Evolutionary conservation across 768 basidiomycete genomes (phyloP), one percentile per base, ranked within the genome.

Genomic region (Galerina sulciceps): DNA sequence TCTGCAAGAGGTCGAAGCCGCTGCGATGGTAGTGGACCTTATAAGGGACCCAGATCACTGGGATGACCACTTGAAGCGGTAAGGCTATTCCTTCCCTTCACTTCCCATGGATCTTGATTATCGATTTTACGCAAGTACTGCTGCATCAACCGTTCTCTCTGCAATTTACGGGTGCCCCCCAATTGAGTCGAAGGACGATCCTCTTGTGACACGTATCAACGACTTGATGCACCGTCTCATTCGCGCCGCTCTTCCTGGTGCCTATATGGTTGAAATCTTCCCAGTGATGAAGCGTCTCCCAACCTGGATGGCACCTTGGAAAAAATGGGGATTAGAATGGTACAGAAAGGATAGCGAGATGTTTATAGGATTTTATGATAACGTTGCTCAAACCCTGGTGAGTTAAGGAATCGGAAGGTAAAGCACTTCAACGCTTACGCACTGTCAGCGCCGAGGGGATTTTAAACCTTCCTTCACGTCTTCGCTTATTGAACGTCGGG

Each of bases 131-230:
- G 8, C 26, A 31, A 55, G 53, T 35, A 15, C 43, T 9, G 13
- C 46, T n/a, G 45, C 55, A 3, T 46, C 55, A 17, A 37, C 13
- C 26, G 34, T 49, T 26, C 77, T 79, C 4, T 78, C 86, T 34
- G 83, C 77, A 0, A 79, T 81, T 84, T 67, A 88, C 87, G 84
- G 80, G 78, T 61, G 63, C 79, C 62, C 85, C 1, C 86, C 89
- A 66, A 84, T 84, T 4, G 77, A 77, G 11, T 85, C 88, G 64
- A 82, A 83, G 31, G 86, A 88, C 61, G 75, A 77, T 62, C 76
- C 76, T 41, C 83, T 40, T 20, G 80, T 59, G 62, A 81, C 73
- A 62, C 79, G 88, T 43, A 83, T 89, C 73, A 82, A 84, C 65
- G 42, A 84, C 85, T 13, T 78, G 88, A 36, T 80, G 20, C 23